Conservation (phyloP, 768 basidiomycete genomes). For the Pisolithus albus region DNA sequence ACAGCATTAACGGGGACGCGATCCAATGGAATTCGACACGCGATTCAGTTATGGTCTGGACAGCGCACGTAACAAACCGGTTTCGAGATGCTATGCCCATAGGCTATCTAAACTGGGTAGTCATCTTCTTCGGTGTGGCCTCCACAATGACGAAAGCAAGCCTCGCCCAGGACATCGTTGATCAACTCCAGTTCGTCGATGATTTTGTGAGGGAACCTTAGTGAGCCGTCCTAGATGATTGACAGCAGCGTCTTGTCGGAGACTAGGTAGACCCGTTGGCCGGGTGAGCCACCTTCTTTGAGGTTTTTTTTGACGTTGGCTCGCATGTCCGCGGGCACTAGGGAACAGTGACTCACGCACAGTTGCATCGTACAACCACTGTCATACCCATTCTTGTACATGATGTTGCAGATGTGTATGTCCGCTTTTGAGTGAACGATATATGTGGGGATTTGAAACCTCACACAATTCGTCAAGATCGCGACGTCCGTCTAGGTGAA, state of each 20-base stretch:
- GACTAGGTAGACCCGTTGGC: constrained; percentile 19
- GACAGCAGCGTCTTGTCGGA: constrained; percentile 9
- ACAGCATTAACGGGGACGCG: too few species aligned
- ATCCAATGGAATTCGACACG: too few species aligned
- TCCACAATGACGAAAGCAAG: constrained; percentile 4
- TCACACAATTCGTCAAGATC: constrained; percentile 9
- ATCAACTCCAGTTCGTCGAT: too few species aligned
- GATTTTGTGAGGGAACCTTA: background rate
- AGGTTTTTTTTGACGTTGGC: constrained; percentile 10
- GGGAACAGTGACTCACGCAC: constrained; percentile 2
- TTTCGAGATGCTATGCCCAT: too few species aligned
- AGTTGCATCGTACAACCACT: constrained; percentile 1
- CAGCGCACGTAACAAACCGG: too few species aligned
- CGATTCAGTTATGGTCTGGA: too few species aligned
- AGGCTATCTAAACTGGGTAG: too few species aligned
- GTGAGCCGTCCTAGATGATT: constrained; percentile 1
- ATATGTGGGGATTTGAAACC: constrained; percentile 11
- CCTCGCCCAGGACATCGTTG: constrained; percentile 2
- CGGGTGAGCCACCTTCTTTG: constrained; percentile 11
- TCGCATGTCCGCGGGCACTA: constrained; percentile 11
- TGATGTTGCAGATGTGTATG: constrained; percentile 6
- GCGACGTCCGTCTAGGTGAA: constrained; percentile 11
- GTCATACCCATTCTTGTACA: constrained; percentile 2
- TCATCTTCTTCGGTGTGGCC: background rate
- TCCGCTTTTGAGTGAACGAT: constrained; percentile 17